Conservation (phyloP, 2,329 filamentous ascomycete species). For the Claviceps sp. region DNA sequence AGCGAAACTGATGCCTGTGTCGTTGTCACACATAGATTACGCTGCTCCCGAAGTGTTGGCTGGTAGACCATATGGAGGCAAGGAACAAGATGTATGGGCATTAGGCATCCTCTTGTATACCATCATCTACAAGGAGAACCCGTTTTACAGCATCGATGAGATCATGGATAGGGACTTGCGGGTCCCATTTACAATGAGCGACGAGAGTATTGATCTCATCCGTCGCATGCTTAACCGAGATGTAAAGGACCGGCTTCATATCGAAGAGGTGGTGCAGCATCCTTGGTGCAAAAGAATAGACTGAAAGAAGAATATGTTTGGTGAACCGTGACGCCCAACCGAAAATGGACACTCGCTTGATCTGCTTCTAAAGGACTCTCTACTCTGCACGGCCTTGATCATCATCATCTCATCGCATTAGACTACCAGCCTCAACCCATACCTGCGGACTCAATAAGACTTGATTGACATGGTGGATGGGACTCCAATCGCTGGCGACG, state of each 20-base stretch:
- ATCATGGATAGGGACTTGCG: conserved; percentile 95
- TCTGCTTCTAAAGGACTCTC: background rate
- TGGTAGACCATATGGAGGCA: conserved; percentile 81
- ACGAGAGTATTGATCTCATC: conserved; percentile 85
- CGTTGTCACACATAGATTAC: conserved; percentile 54
- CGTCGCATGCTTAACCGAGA: conserved; percentile 86
- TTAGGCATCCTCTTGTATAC: conserved; percentile 94
- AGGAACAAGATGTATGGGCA: conserved; percentile 97
- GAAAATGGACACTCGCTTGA: background rate
- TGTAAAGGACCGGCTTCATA: conserved; percentile 69
- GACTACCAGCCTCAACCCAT: background rate
- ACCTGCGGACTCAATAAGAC: background rate
- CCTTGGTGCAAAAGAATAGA: conserved; percentile 48
- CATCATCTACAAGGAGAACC: conserved; percentile 98
- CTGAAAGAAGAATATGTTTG: background rate
- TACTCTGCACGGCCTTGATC: background rate
- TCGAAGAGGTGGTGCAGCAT: conserved; percentile 76
- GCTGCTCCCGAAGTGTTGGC: conserved; percentile 95
- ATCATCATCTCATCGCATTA: background rate
- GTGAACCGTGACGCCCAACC: background rate
- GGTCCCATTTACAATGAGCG: conserved; percentile 77
- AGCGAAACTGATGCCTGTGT: background rate
- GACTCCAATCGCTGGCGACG: background rate
- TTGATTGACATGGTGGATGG: background rate
- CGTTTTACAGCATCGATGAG: conserved; percentile 97